Conservation (phyloP, 2,329 filamentous ascomycete species). For the Apiospora hydei region DNA sequence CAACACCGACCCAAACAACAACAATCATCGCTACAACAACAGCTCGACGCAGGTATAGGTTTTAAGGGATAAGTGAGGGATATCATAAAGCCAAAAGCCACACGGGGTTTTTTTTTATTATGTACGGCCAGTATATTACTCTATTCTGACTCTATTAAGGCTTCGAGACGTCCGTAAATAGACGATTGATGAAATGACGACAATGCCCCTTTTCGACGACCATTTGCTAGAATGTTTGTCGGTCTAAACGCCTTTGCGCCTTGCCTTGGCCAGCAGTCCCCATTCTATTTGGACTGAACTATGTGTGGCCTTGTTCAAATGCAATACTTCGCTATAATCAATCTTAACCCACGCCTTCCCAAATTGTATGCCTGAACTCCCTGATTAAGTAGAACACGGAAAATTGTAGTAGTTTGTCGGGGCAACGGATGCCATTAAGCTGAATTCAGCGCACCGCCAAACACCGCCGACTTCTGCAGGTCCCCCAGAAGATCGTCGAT, state of each 20-base stretch:
- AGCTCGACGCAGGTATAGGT: background rate
- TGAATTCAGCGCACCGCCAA: constrained; percentile 60
- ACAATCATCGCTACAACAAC: background rate
- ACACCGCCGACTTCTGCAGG: constrained; percentile 77
- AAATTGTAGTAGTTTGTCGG: background rate
- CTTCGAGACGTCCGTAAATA: background rate
- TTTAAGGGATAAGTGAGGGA: background rate
- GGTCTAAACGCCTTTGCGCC: constrained; percentile 12
- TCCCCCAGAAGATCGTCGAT: constrained; percentile 88
- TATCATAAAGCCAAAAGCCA: background rate
- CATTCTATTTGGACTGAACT: constrained; percentile 14
- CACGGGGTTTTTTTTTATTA: background rate
- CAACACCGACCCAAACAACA: background rate
- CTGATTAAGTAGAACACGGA: constrained; percentile 4
- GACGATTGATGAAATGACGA: background rate
- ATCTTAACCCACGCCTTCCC: background rate
- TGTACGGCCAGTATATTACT: background rate
- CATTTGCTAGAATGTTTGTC: background rate
- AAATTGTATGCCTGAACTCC: background rate
- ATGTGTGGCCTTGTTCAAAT: background rate
- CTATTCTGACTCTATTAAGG: constrained; percentile 3
- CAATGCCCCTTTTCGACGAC: background rate
- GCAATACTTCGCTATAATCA: constrained; percentile 2
- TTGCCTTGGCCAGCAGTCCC: background rate
- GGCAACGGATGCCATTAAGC: background rate